A percentile compares a stretch with the other conserved stretches of the same genome.
Conservation (phyloP, 2,329 filamentous ascomycete genomes). For the Hypoxylon sp. region DNA sequence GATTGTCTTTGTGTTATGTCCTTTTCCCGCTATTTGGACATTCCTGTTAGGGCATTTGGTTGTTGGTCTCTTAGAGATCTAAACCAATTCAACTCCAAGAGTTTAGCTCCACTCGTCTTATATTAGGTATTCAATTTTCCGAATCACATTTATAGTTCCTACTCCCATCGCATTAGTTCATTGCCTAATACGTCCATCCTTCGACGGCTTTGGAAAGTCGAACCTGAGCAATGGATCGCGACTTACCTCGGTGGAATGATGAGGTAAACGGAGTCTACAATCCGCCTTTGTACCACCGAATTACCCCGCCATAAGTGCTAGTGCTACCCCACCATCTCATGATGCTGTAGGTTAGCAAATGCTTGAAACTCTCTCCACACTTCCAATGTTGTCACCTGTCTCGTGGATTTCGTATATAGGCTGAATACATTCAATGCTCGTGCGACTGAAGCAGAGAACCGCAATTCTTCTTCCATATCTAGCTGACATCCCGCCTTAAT, state of each 20-base stretch:
- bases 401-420: conserved; percentile 45
- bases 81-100: conserved; percentile 4
- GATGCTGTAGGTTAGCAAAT: conserved; percentile 25
- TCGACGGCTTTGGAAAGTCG: not conserved
- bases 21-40: not conserved
- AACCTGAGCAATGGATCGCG: conserved; percentile 4
- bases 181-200: not conserved
- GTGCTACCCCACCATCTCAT: conserved; percentile 41
- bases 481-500: conserved; percentile 29
- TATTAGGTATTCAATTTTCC: conserved; percentile 1
- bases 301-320: conserved; percentile 42
- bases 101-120: not conserved
- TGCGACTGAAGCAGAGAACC: conserved; percentile 13
- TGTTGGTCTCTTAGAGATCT: not conserved
- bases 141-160: not conserved
- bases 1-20: not conserved
- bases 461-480: conserved; percentile 29
- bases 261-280: conserved; percentile 39
- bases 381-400: conserved; percentile 26
- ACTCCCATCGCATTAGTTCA: not conserved
- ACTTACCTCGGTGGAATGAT: conserved; percentile 39
- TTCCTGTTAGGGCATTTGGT: conserved; percentile 1
- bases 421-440: conserved; percentile 42
- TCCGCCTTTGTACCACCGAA: conserved; percentile 35
- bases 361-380: conserved; percentile 29